Evolutionary conservation across 1,139 yeast species (phyloP).

Genomic region (Yamadazyma mexicana): DNA sequence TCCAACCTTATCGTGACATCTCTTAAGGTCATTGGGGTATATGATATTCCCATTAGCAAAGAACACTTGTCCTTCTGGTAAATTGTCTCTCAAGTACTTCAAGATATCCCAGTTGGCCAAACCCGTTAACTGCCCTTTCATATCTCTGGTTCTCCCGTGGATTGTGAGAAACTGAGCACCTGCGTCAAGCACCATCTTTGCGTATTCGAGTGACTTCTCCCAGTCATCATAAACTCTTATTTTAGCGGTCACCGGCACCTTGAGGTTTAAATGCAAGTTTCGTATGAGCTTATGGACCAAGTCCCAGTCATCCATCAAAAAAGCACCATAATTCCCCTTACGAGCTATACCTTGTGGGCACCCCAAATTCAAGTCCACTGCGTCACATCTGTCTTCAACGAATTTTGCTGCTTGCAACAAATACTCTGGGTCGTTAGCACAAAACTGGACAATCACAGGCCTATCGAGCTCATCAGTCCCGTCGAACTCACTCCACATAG

Average conservation of each 20-base stretch:
- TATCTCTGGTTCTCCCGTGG: conserved; percentile 94
- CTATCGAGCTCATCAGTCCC: conserved; percentile 69
- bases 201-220: conserved; percentile 83
- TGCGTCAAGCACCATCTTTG: conserved; percentile 85
- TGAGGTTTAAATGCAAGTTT: conserved; percentile 69
- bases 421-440: conserved; percentile 92
- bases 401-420: conserved; percentile 74
- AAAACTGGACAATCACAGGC: conserved; percentile 89
- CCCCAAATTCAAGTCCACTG: conserved; percentile 92
- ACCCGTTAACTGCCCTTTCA: conserved; percentile 96
- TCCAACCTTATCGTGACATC: conserved; percentile 61
- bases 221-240: conserved; percentile 86
- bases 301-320: conserved; percentile 96
- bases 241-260: conserved; percentile 92
- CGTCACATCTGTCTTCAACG: conserved; percentile 88
- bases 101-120: conserved; percentile 90
- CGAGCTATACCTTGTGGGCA: conserved; percentile 98
- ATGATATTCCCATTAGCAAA: conserved; percentile 92
- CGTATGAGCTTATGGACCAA: conserved; percentile 70
- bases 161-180: conserved; percentile 96
- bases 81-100: conserved; percentile 70
- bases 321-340: conserved; percentile 94
- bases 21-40: conserved; percentile 73
- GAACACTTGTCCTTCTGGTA: conserved; percentile 82
- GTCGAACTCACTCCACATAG: conserved; percentile 75